phyloP scores from a whole-genome alignment of 2,329 filamentous ascomycete species.

The Furcasterigmium sp. region DNA sequence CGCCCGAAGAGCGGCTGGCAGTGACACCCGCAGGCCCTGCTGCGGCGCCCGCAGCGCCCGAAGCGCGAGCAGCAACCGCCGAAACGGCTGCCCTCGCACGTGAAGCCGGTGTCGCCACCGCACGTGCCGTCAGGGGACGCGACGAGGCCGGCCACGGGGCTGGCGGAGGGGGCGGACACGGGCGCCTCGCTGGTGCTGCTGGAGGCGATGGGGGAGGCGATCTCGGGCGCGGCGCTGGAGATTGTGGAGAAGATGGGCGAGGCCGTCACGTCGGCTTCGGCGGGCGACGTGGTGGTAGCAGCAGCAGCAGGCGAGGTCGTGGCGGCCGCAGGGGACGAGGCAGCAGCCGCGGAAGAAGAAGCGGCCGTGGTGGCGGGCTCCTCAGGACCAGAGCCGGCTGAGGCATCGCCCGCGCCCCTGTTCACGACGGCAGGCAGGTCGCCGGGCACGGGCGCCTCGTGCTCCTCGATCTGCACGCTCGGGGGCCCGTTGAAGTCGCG shows the following conservation, averaged over 20 bases:
- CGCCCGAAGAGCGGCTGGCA: constrained; percentile 29
- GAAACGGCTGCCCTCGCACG: constrained; percentile 33
- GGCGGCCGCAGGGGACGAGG: neutral
- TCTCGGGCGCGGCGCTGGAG: neutral
- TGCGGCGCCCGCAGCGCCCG: constrained; percentile 31
- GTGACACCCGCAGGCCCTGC: constrained; percentile 27
- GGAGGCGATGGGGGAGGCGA: constrained; percentile 2
- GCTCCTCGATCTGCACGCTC: constrained; percentile 28
- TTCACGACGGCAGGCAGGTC: constrained; percentile 24
- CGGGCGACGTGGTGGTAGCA: neutral
- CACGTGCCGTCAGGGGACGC: constrained; percentile 34
- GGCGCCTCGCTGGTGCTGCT: no score
- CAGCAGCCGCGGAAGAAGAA: neutral
- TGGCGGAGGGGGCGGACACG: constrained; percentile 1
- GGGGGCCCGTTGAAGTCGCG: constrained; percentile 43
- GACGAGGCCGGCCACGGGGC: constrained; percentile 11
- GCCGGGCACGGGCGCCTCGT: constrained; percentile 22
- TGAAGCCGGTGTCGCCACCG: constrained; percentile 30
- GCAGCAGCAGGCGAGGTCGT: neutral
- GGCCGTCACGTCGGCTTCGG: neutral
- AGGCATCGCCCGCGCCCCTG: constrained; percentile 3
- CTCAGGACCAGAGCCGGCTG: constrained; percentile 3
- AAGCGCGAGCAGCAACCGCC: constrained; percentile 37
- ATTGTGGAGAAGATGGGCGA: neutral
- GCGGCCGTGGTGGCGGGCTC: constrained; percentile 2